Percentiles rank a stretch among this genome's conserved stretches.
Evolutionary conservation across 1,284 basidiomycete species (phyloP).

Genomic region (Leccinum proliferum): DNA sequence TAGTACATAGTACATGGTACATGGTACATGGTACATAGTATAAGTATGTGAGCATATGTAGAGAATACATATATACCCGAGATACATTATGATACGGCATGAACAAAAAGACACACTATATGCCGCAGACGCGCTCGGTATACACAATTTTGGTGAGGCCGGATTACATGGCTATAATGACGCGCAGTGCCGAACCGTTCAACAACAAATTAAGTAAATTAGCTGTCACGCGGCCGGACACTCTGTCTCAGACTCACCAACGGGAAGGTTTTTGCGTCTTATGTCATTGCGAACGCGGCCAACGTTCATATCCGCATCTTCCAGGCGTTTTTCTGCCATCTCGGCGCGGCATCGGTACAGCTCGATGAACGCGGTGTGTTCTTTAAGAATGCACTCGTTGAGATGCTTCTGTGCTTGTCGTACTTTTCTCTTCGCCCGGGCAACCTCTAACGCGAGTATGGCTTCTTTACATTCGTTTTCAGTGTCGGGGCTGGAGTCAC

Average conservation of each 20-base stretch:
- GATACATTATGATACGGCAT: no score
- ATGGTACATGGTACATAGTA: no score
- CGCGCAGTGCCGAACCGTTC: no score
- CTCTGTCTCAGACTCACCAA: neutral
- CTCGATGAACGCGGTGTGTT: neutral
- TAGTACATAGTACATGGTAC: no score
- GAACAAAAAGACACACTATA: no score
- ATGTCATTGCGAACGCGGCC: neutral
- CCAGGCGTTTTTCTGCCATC: neutral
- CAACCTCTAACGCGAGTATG: neutral
- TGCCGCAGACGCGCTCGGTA: no score
- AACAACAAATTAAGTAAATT: no score
- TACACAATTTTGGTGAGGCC: no score
- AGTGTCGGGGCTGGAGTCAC: neutral
- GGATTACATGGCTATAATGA: no score
- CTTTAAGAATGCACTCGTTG: neutral
- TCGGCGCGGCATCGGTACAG: neutral
- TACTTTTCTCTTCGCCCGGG: neutral
- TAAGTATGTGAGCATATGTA: no score
- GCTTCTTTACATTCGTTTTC: neutral
- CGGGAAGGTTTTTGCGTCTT: neutral
- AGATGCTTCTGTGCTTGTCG: neutral
- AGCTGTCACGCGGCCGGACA: no score
- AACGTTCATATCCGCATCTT: neutral
- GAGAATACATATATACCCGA: no score